Conservation (phyloP, 2,329 filamentous ascomycete genomes). For the Fusarium nurragi region DNA sequence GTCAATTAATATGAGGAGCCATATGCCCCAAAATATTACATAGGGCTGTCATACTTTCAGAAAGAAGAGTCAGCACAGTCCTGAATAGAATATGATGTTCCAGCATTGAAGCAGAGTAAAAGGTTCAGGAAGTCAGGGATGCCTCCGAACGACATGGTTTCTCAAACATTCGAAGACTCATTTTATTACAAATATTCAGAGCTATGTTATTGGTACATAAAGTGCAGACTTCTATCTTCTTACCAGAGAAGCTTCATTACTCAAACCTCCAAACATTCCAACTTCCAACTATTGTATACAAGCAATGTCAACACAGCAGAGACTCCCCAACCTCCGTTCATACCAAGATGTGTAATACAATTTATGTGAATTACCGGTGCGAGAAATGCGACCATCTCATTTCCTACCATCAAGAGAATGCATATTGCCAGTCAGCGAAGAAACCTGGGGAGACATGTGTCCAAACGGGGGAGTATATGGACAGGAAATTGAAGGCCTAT, state of each 20-base stretch:
- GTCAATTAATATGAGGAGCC: too few species aligned
- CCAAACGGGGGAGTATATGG: not conserved
- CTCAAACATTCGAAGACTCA: not conserved
- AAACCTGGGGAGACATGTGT: not conserved
- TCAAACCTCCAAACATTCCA: not conserved
- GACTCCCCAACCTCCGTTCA: not conserved
- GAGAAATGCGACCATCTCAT: not conserved
- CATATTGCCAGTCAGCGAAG: not conserved
- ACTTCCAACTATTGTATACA: not conserved
- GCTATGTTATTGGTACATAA: not conserved
- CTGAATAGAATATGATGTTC: too few species aligned
- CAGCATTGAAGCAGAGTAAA: too few species aligned
- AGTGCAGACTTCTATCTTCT: not conserved
- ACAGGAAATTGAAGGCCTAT: not conserved
- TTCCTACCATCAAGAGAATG: not conserved
- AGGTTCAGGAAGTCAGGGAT: too few species aligned
- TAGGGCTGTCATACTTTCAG: too few species aligned
- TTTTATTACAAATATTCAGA: not conserved
- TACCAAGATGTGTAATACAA: not conserved
- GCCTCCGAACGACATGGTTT: too few species aligned
- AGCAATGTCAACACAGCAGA: not conserved
- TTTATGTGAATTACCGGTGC: not conserved
- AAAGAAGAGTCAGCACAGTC: too few species aligned
- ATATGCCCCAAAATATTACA: too few species aligned
- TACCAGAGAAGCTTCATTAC: not conserved